Percentiles rank a stretch among this genome's conserved stretches.
Evolutionary conservation across 2,329 filamentous ascomycete species (phyloP).

Genomic region (Alternaria gaisen): DNA sequence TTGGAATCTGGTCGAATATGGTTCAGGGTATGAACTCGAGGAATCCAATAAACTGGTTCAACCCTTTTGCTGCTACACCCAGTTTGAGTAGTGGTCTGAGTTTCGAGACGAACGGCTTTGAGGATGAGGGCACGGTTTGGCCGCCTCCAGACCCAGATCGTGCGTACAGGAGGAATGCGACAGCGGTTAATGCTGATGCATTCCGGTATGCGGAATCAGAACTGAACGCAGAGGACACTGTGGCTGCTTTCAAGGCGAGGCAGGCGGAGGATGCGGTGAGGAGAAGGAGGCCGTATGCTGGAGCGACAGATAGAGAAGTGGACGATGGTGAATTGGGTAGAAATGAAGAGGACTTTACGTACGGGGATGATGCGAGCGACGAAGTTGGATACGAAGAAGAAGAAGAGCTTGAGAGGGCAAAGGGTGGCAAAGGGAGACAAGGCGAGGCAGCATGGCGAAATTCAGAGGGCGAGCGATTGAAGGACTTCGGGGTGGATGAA

Average conservation of each 20-base stretch:
- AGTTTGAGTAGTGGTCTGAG: slow-evolving; percentile 60
- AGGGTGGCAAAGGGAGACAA: slow-evolving; percentile 43
- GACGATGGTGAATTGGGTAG: slow-evolving; percentile 7
- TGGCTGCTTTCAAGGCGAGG: slow-evolving; percentile 63
- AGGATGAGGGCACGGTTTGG: slow-evolving; percentile 58
- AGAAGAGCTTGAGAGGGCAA: slow-evolving; percentile 20
- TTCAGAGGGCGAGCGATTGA: slow-evolving; percentile 75
- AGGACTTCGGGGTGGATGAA: slow-evolving; percentile 83
- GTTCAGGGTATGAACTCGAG: slow-evolving; percentile 76
- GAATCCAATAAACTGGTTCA: slow-evolving; percentile 72
- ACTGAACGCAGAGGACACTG: slow-evolving; percentile 53
- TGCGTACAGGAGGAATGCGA: slow-evolving; percentile 25
- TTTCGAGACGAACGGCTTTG: slow-evolving; percentile 81
- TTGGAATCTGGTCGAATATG: slow-evolving; percentile 78
- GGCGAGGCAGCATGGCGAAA: slow-evolving; percentile 75
- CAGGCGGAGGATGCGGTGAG: slow-evolving; percentile 61
- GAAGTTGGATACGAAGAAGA: slow-evolving; percentile 21
- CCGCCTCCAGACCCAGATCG: slow-evolving; percentile 62
- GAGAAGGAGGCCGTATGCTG: slow-evolving; percentile 54
- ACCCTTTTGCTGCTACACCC: slow-evolving; percentile 68
- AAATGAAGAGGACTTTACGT: slow-evolving; percentile 31
- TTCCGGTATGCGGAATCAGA: slow-evolving; percentile 52
- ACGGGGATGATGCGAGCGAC: slow-evolving; percentile 33
- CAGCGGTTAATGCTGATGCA: slow-evolving; percentile 31
- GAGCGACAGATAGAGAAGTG: slow-evolving; percentile 47